phyloP scores from a whole-genome alignment of 371 early-diverging fungal genomes.

The Mucor sp. region DNA sequence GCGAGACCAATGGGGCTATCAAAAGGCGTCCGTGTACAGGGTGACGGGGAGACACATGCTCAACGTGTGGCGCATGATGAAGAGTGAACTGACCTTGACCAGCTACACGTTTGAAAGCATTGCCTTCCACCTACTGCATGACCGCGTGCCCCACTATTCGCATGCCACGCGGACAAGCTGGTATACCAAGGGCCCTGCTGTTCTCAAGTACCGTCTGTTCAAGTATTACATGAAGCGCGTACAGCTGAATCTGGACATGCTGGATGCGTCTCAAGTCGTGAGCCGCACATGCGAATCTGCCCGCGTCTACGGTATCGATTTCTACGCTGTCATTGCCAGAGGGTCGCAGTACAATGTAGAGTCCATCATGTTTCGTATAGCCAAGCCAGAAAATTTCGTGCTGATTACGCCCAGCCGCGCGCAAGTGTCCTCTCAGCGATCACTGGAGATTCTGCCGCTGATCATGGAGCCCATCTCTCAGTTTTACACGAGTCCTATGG shows the following conservation, averaged over 20 bases:
- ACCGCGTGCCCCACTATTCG: slow-evolving; percentile 68
- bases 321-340: slow-evolving; percentile 81
- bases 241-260: slow-evolving; percentile 64
- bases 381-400: slow-evolving; percentile 76
- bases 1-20: slow-evolving; percentile 59
- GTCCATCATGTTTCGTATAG: slow-evolving; percentile 82
- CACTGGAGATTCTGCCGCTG: slow-evolving; percentile 82
- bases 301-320: slow-evolving; percentile 85
- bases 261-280: slow-evolving; percentile 73
- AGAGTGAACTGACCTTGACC: slow-evolving; percentile 69
- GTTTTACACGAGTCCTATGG: slow-evolving; percentile 81
- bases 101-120: slow-evolving; percentile 80
- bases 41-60: slow-evolving; percentile 81
- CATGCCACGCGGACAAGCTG: slow-evolving; percentile 63
- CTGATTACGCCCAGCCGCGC: slow-evolving; percentile 64
- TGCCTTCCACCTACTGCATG: slow-evolving; percentile 70
- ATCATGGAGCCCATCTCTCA: slow-evolving; percentile 85
- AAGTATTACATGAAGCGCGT: slow-evolving; percentile 73
- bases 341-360: slow-evolving; percentile 94
- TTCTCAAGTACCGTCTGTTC: slow-evolving; percentile 63
- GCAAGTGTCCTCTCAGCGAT: slow-evolving; percentile 74
- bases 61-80: slow-evolving; percentile 87
- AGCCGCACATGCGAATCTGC: slow-evolving; percentile 83
- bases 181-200: slow-evolving; percentile 50
- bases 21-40: slow-evolving; percentile 63